phyloP scores from a whole-genome alignment of 2,329 filamentous ascomycete species.

The Gremmenia infestans region DNA sequence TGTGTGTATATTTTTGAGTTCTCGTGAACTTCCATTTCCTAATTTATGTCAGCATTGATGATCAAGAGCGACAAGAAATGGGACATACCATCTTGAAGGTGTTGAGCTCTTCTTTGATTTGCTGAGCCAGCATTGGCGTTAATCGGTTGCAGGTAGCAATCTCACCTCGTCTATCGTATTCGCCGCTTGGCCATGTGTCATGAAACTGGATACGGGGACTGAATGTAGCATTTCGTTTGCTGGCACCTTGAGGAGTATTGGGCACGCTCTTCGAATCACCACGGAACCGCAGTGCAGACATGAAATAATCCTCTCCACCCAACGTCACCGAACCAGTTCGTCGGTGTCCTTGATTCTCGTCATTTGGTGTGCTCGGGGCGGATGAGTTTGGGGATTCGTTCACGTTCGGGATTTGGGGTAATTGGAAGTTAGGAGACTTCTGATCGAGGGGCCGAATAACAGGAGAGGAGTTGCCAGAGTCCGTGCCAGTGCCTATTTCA shows the following conservation, averaged over 20 bases:
- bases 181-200: conserved; percentile 91
- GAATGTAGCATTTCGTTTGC: conserved; percentile 65
- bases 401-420: conserved; percentile 57
- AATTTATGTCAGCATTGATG: conserved; percentile 35
- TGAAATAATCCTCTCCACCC: conserved; percentile 81
- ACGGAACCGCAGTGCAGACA: conserved; percentile 66
- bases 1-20: conserved; percentile 99
- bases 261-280: conserved; percentile 77
- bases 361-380: conserved; percentile 80
- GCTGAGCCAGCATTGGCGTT: conserved; percentile 93
- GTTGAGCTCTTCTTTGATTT: conserved; percentile 99
- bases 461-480: conserved; percentile 63
- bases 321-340: conserved; percentile 67
- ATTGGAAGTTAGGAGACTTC: conserved; percentile 47
- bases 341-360: conserved; percentile 65
- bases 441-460: conserved; percentile 57
- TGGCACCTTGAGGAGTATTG: conserved; percentile 63
- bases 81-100: conserved; percentile 93
- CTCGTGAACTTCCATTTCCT: conserved; percentile 99
- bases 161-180: conserved; percentile 94
- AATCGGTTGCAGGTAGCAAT: conserved; percentile 97
- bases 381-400: conserved; percentile 80
- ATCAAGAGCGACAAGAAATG: conserved; percentile 8
- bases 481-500: conserved; percentile 34
- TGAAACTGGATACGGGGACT: conserved; percentile 92